These are phyloP conservation scores for Leccinum longicurvipes DNA, from an alignment of 768 basidiomycete species.

Conservation along the genomic window DNA sequence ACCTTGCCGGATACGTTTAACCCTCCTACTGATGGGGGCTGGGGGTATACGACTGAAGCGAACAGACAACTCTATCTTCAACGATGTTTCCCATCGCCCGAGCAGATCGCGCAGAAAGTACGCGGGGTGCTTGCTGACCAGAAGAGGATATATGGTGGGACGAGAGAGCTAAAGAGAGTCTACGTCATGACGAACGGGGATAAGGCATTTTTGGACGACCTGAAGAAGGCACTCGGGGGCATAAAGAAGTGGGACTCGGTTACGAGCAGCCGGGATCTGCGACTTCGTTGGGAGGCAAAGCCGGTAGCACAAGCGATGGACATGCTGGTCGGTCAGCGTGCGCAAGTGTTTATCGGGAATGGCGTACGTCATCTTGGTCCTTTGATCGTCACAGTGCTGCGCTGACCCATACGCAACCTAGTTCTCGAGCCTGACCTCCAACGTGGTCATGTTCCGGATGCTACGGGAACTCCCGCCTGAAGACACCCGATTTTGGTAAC, in stretches of 20 bases:
- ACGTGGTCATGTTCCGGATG: conserved; percentile 44
- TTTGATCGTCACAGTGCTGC: background rate
- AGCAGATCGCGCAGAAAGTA: conserved; percentile 44
- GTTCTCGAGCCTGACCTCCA: conserved; percentile 50
- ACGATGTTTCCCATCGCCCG: conserved; percentile 53
- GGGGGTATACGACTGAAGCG: conserved; percentile 26
- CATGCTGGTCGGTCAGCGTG: conserved; percentile 64
- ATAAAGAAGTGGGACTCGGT: conserved; percentile 47
- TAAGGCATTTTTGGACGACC: conserved; percentile 43
- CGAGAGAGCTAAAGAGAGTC: conserved; percentile 40
- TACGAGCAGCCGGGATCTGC: conserved; percentile 52
- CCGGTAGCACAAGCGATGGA: conserved; percentile 59
- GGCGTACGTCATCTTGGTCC: conserved; percentile 45
- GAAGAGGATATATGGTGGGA: conserved; percentile 5
- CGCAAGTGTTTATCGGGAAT: conserved; percentile 67
- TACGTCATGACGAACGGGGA: conserved; percentile 68
- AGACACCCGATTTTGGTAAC: conserved; percentile 41
- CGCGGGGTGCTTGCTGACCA: conserved; percentile 27
- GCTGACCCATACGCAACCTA: conserved; percentile 14
- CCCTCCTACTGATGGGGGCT: conserved; percentile 19
- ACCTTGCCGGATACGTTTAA: conserved; percentile 47
- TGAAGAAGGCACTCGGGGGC: conserved; percentile 38
- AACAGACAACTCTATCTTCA: conserved; percentile 34
- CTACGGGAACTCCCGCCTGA: conserved; percentile 33
- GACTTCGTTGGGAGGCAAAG: conserved; percentile 51